Conservation (phyloP, 2,329 filamentous ascomycete species). For the Fusarium sp. region DNA sequence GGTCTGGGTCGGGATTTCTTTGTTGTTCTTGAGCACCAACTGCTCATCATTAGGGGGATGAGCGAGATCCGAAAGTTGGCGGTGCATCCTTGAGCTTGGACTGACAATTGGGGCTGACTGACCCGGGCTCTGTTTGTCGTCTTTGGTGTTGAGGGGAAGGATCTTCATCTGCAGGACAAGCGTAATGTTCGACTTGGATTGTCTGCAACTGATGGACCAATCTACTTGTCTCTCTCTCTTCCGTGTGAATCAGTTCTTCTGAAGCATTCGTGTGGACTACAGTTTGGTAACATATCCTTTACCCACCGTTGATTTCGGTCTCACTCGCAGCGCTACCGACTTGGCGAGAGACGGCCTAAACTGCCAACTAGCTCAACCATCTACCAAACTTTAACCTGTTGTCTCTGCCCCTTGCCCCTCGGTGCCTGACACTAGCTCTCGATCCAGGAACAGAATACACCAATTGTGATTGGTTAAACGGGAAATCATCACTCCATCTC, state of each 20-base stretch:
- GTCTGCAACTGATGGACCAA: rapidly evolving
- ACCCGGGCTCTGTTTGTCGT: rapidly evolving
- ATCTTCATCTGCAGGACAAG: no score
- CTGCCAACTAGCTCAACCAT: no score
- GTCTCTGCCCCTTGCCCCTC: rapidly evolving
- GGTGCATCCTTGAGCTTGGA: not conserved
- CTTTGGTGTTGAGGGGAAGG: no score
- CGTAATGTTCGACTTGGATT: rapidly evolving
- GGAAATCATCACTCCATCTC: not conserved
- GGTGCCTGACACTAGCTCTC: not conserved
- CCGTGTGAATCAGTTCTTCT: not conserved
- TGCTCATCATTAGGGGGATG: rapidly evolving
- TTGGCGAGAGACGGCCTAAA: rapidly evolving
- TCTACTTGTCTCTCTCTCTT: rapidly evolving
- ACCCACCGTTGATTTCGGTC: rapidly evolving
- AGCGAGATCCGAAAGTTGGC: not conserved
- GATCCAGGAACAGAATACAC: no score
- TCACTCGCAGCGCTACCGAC: not conserved
- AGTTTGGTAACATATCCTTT: not conserved
- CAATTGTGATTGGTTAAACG: not conserved
- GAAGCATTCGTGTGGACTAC: rapidly evolving
- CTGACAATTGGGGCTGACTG: not conserved
- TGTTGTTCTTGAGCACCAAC: not conserved
- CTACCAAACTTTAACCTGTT: not conserved
- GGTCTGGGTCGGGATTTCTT: not conserved